Evolutionary conservation across 805 yeast genomes (phyloP), one percentile per base, ranked within the genome.

Genomic region (Dipodascus albidus): DNA sequence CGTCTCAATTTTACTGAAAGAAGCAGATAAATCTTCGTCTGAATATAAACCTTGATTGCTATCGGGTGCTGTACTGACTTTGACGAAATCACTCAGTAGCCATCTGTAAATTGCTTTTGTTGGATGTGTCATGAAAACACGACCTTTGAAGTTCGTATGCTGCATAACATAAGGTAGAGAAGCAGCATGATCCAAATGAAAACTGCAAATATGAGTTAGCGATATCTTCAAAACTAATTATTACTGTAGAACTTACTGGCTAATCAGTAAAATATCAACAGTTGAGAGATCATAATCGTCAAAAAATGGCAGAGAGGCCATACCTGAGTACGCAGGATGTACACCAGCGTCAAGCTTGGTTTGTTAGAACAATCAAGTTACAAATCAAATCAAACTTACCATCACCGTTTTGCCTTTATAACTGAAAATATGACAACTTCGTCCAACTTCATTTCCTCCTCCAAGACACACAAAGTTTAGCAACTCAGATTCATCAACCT

Each of bases 51-150:
- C 66, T 42, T 64, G 59, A 47, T 61, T 56, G 44, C 58, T 57
- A 4, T 59, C 62, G 1, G 67, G 76, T 6, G 75, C 75, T 0
- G 62, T 63, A 14, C 96, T 87, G 23, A 93, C 98, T 62, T 91
- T 77, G 17, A 93, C 97, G 63, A 90, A 93, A 74, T 93, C 99
- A 56, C 89, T 83, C 54, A 93, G 69, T 48, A 93, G 76, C 98
- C 99, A 93, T 59, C 96, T 79, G 67, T 90, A 93, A 54, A 93
- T 93, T 42, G 99, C 98, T 71, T 93, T 93, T 0, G 99, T 93
- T 3, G 99, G 98, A 68, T 93, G 97, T 27, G 99, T 93, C 99
- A 93, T 93, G 67, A 91, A 91, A 3, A 93, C 99, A 50, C 96
- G 78, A 1, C 99, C 99, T 63, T 81, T 83, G 73, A 93, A 93